A percentile compares a stretch with the other conserved stretches of the same genome.
These are phyloP conservation scores for Clitopilus hobsonii DNA, from an alignment of 768 basidiomycete genomes.

Conservation along the genomic window DNA sequence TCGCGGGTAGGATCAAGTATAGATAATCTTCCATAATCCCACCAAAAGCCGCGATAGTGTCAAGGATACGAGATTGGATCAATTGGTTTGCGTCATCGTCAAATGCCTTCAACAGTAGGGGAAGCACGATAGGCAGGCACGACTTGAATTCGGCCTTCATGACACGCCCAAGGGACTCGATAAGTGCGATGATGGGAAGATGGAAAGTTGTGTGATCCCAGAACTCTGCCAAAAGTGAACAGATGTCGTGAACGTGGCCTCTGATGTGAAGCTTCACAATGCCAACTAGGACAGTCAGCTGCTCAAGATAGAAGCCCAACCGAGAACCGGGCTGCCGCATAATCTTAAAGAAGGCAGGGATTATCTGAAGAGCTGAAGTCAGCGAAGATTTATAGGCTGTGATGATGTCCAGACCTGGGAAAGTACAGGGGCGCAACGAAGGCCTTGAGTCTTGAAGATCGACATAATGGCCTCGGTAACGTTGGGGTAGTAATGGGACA, in stretches of 20 bases:
- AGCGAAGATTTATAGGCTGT: not conserved
- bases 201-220: conserved; percentile 83
- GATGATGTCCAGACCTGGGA: conserved; percentile 58
- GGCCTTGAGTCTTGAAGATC: conserved; percentile 94
- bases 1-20: conserved; percentile 89
- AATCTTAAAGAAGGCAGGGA: conserved; percentile 87
- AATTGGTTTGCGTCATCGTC: conserved; percentile 81
- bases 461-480: conserved; percentile 97
- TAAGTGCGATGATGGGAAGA: conserved; percentile 82
- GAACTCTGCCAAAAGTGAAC: conserved; percentile 77
- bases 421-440: conserved; percentile 90
- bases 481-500: conserved; percentile 80
- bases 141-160: conserved; percentile 95
- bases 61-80: conserved; percentile 84
- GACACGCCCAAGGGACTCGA: conserved; percentile 86
- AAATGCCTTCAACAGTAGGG: conserved; percentile 82
- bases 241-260: conserved; percentile 80
- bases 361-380: conserved; percentile 48
- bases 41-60: conserved; percentile 90
- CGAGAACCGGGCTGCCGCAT: conserved; percentile 74
- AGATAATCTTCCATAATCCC: conserved; percentile 94
- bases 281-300: conserved; percentile 86
- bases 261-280: conserved; percentile 96
- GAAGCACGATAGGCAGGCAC: conserved; percentile 83
- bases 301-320: conserved; percentile 85